Percentiles rank a stretch among this genome's conserved stretches.
Conservation (phyloP, 179 eudicot species). For the Gypsophila paniculata region DNA sequence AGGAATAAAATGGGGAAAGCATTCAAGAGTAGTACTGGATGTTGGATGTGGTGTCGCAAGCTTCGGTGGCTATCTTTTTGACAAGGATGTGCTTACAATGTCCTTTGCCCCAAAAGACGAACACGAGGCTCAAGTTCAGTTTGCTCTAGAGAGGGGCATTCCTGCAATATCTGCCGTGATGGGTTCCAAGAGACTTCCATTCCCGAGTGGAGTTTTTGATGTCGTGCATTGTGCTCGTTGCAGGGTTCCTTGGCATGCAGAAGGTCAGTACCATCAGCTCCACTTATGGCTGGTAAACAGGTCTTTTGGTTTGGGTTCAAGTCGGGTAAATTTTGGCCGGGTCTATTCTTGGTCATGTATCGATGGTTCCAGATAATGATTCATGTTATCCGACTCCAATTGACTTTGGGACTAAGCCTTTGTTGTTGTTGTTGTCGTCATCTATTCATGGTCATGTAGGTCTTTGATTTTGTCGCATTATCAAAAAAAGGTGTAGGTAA, state of each 20-base stretch:
- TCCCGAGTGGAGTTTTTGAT: slow-evolving; percentile 75
- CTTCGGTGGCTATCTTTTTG: slow-evolving; percentile 76
- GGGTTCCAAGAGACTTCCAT: slow-evolving; percentile 72
- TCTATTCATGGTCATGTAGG: neutral
- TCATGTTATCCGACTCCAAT: no score
- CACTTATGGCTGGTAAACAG: neutral
- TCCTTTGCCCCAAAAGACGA: slow-evolving; percentile 92
- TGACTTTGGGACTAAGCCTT: no score
- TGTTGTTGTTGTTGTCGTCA: no score
- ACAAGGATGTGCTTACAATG: slow-evolving; percentile 77
- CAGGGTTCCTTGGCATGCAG: slow-evolving; percentile 84
- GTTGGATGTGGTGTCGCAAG: slow-evolving; percentile 93
- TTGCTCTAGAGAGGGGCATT: slow-evolving; percentile 82
- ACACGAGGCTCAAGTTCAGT: slow-evolving; percentile 83
- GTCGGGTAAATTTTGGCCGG: neutral
- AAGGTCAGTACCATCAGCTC: slow-evolving; percentile 40
- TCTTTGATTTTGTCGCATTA: neutral
- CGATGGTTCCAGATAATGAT: no score
- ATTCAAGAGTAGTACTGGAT: slow-evolving; percentile 68
- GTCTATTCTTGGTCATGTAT: neutral
- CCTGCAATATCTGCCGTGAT: slow-evolving; percentile 90
- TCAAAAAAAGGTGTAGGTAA: neutral
- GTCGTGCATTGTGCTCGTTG: slow-evolving; percentile 82
- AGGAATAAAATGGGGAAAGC: slow-evolving; percentile 79
- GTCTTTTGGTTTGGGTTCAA: no score